Conservation (phyloP, 208 protist genomes). For the Crithidia sp. region DNA sequence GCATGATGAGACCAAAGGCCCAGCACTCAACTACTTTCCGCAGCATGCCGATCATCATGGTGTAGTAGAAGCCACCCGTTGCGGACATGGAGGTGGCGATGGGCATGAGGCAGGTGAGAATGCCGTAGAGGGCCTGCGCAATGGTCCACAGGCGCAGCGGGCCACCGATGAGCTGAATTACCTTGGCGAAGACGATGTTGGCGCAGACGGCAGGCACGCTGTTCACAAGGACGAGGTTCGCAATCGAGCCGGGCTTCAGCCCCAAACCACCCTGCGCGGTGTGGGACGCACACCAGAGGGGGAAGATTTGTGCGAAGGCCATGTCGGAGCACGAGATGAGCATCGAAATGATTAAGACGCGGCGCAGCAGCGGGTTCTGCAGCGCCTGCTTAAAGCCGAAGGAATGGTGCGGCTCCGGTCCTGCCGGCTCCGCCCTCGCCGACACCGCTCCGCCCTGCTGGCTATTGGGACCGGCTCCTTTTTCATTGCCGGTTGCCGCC, state of each 20-base stretch:
- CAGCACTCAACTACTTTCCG: constrained; percentile 67
- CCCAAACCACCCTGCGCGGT: constrained; percentile 39
- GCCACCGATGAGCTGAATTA: constrained; percentile 27
- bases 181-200: constrained; percentile 56
- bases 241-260: constrained; percentile 33
- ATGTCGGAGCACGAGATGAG: constrained; percentile 68
- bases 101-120: constrained; percentile 43
- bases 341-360: constrained; percentile 70
- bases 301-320: constrained; percentile 60
- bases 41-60: constrained; percentile 45
- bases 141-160: constrained; percentile 57
- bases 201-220: constrained; percentile 51
- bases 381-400: constrained; percentile 77
- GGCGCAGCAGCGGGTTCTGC: constrained; percentile 39
- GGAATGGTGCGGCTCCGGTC: constrained; percentile 14
- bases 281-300: constrained; percentile 60
- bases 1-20: constrained; percentile 63
- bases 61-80: constrained; percentile 39
- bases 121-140: constrained; percentile 31
- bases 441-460: not conserved
- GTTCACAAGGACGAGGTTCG: constrained; percentile 53
- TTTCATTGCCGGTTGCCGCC: too few species aligned
- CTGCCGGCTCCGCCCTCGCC: not conserved
- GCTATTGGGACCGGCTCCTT: too few species aligned
- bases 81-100: constrained; percentile 30